Percentiles rank a stretch among this genome's conserved stretches.
Conservation (phyloP, 2,329 filamentous ascomycete species). For the Fusarium devonianum region DNA sequence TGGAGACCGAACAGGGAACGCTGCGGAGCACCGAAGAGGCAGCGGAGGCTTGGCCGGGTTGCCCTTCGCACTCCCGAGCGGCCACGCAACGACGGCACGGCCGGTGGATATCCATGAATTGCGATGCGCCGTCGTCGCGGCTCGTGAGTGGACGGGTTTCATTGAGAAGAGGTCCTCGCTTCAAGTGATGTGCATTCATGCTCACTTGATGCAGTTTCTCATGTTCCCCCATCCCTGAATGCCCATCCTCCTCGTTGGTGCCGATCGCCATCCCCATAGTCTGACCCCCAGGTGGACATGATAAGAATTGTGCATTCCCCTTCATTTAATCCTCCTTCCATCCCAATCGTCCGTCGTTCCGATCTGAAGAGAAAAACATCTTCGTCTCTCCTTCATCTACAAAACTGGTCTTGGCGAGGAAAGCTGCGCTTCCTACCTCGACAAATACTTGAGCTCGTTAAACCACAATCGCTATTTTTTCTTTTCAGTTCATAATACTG, state of each 20-base stretch:
- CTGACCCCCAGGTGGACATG: not conserved
- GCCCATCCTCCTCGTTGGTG: conserved; percentile 6
- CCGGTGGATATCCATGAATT: conserved; percentile 23
- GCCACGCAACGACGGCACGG: conserved; percentile 9
- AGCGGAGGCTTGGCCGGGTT: conserved; percentile 10
- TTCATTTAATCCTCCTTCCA: conserved; percentile 24
- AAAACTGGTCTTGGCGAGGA: conserved; percentile 28
- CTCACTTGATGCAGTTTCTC: conserved; percentile 8
- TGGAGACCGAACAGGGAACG: conserved; percentile 4
- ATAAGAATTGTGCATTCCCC: conserved; percentile 26
- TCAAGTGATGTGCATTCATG: conserved; percentile 32
- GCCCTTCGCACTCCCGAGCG: conserved; percentile 5
- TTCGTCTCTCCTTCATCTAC: conserved; percentile 35
- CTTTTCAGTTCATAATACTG: conserved; percentile 2
- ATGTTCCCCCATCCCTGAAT: conserved; percentile 20
- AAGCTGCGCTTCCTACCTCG: conserved; percentile 40
- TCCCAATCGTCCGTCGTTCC: conserved; percentile 7
- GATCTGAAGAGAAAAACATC: conserved; percentile 25
- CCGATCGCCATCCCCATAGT: conserved; percentile 9
- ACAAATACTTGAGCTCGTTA: conserved; percentile 15
- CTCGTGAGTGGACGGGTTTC: conserved; percentile 10
- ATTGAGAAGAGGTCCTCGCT: conserved; percentile 1
- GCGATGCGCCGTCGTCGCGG: conserved; percentile 27
- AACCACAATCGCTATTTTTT: conserved; percentile 19
- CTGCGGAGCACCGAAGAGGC: conserved; percentile 17